A percentile compares a stretch with the other conserved stretches of the same genome.
phyloP scores from a whole-genome alignment of 2,329 filamentous ascomycete species.

The Fusarium gaditjirri region DNA sequence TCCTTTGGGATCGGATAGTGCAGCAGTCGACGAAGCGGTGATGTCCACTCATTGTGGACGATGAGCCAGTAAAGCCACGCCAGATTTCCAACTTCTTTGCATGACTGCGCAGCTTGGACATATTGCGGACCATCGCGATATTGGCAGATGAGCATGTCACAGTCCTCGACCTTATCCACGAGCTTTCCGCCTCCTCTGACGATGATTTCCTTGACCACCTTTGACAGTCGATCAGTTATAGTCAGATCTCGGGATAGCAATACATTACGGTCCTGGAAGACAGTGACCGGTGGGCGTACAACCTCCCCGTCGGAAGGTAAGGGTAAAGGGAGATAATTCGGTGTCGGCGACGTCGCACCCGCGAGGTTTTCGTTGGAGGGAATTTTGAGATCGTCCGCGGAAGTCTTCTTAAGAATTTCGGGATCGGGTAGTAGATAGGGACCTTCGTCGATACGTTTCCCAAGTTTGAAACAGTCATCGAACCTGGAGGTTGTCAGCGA shows the following conservation, averaged over 20 bases:
- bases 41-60: conserved; percentile 88
- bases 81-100: conserved; percentile 89
- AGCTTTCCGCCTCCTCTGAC: conserved; percentile 75
- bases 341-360: conserved; percentile 69
- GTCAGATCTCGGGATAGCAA: conserved; percentile 80
- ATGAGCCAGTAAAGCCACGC: conserved; percentile 96
- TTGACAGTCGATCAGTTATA: conserved; percentile 72
- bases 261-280: conserved; percentile 82
- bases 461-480: conserved; percentile 93
- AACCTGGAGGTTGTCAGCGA: conserved; percentile 69
- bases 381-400: conserved; percentile 66
- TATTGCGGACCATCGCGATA: conserved; percentile 87
- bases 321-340: conserved; percentile 56
- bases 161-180: conserved; percentile 71
- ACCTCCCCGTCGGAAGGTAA: conserved; percentile 51
- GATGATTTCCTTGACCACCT: conserved; percentile 78
- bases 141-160: conserved; percentile 87
- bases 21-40: conserved; percentile 81
- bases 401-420: conserved; percentile 74
- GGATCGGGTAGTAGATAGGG: conserved; percentile 90
- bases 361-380: conserved; percentile 69
- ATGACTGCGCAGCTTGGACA: conserved; percentile 75
- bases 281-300: conserved; percentile 67
- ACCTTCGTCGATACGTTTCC: conserved; percentile 86
- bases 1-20: conserved; percentile 87